Base-by-base conservation (phyloP, 306 rosid species). In the Ochetophila trinervis region DNA sequence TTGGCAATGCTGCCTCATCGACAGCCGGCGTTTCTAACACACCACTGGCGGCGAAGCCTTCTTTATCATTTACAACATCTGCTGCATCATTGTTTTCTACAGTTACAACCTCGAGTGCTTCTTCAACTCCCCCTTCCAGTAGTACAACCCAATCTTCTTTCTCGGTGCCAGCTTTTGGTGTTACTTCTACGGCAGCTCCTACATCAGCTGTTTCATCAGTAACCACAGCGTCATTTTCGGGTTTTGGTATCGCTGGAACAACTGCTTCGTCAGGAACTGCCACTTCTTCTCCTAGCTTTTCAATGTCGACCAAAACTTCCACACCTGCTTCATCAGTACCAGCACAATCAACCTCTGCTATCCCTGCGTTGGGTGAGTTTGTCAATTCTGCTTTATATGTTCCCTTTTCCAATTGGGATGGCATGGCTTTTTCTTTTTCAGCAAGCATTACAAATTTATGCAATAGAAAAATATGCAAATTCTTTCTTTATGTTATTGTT, bases 21-120 rank as follows among this genome's bases (percentile, higher is more conserved):
- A 64, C 80, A 0, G 56, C 80, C 5, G 3, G 82, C 0, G 45
- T 40, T 51, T 65, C 89, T 4, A 15, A 61, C 64, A 30, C 80
- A 64, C 70, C 72, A 4, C 77, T 80, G 16, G 78, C 82, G 14
- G 5, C 91, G 0, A 76, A 76, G 69, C 71, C 80, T 2, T 54
- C 81, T 21, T 74, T 77, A 57, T 62, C 88, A 0, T 88, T 79
- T 66, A 17, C 89, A 4, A 69, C 86, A 2, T 56, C 91, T 2
- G 74, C 85, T 0, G 79, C 84, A 12, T 81, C 91, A 0, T 60
- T 79, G 53, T 83, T 83, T 61, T 88, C 96, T 0, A 78, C 91
- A 0, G 85, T 72, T 55, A 86, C 96, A 0, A 79, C 91, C 50
- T 77, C 94, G 14, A 70, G 66, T 8, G 62, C 88, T 42, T 62